Conservation (phyloP, 176 grass and related monocot species). For the Tillandsia fasciculata region DNA sequence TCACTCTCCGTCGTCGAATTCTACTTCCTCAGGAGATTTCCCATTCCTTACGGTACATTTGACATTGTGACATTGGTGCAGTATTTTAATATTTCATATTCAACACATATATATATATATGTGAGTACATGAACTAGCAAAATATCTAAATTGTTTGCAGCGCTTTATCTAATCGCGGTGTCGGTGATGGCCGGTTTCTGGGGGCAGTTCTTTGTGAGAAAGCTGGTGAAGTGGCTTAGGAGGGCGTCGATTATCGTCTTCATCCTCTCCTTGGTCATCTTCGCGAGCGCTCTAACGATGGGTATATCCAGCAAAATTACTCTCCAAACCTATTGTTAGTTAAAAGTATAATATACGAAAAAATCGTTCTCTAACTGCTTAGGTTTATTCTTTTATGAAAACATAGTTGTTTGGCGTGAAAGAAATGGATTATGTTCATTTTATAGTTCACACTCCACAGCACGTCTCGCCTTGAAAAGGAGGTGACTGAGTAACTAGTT, state of each 20-base stretch:
- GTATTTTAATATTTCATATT: not conserved
- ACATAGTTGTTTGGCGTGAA: too few relatives aligned
- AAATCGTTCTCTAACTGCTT: too few relatives aligned
- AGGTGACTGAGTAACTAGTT: not conserved
- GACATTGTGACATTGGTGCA: not conserved
- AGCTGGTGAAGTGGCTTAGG: slow-evolving; percentile 59
- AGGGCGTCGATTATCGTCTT: slow-evolving; percentile 86
- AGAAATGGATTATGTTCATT: too few relatives aligned
- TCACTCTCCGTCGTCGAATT: slow-evolving; percentile 94
- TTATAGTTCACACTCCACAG: too few relatives aligned
- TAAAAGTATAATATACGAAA: too few relatives aligned
- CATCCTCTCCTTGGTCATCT: slow-evolving; percentile 92
- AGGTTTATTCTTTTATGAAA: too few relatives aligned
- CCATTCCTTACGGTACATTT: slow-evolving; percentile 67
- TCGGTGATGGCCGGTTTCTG: slow-evolving; percentile 88
- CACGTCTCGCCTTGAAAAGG: not conserved
- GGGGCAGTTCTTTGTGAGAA: slow-evolving; percentile 84
- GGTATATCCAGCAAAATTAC: slow-evolving; percentile 36
- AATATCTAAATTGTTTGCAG: slow-evolving; percentile 28
- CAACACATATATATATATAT: not conserved
- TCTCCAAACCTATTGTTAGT: not conserved
- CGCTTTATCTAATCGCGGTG: slow-evolving; percentile 64
- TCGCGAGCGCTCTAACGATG: slow-evolving; percentile 93
- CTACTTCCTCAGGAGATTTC: slow-evolving; percentile 78
- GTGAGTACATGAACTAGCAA: not conserved